These are phyloP conservation scores for Polyporus tsugae DNA, from an alignment of 1,284 basidiomycete genomes.

Conservation along the genomic window DNA sequence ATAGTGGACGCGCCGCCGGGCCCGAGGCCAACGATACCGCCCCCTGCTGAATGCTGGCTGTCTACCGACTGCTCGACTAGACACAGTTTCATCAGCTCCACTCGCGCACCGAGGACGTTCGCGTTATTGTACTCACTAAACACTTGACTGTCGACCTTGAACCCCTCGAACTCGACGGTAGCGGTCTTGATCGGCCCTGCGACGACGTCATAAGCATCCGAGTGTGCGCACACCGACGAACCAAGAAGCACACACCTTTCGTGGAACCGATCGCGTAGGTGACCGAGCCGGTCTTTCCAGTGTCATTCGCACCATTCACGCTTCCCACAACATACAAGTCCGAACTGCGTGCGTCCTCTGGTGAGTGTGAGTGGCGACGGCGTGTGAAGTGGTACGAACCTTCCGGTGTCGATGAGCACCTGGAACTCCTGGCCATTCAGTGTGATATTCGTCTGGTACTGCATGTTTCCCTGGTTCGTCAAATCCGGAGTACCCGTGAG, in stretches of 20 bases:
- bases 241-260: slow-evolving; percentile 46
- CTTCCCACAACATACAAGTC: slow-evolving; percentile 66
- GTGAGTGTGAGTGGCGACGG: not conserved
- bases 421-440: slow-evolving; percentile 57
- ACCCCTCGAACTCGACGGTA: slow-evolving; percentile 60
- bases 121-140: slow-evolving; percentile 55
- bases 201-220: slow-evolving; percentile 3
- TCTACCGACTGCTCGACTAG: slow-evolving; percentile 40
- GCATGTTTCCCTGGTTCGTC: slow-evolving; percentile 53
- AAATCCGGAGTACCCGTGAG: slow-evolving; percentile 39
- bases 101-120: not conserved
- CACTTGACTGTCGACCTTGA: slow-evolving; percentile 63
- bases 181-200: slow-evolving; percentile 63
- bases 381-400: slow-evolving; percentile 46
- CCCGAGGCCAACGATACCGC: slow-evolving; percentile 51
- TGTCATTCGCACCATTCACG: slow-evolving; percentile 51
- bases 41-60: slow-evolving; percentile 35
- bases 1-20: slow-evolving; percentile 46
- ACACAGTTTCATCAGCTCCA: not conserved
- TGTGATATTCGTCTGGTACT: slow-evolving; percentile 61
- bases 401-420: slow-evolving; percentile 73
- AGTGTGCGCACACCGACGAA: not conserved
- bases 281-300: slow-evolving; percentile 52
- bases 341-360: slow-evolving; percentile 46
- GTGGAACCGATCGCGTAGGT: slow-evolving; percentile 61